Base-by-base conservation (phyloP, 2,329 filamentous ascomycete species). In the Diatrype stigma region DNA sequence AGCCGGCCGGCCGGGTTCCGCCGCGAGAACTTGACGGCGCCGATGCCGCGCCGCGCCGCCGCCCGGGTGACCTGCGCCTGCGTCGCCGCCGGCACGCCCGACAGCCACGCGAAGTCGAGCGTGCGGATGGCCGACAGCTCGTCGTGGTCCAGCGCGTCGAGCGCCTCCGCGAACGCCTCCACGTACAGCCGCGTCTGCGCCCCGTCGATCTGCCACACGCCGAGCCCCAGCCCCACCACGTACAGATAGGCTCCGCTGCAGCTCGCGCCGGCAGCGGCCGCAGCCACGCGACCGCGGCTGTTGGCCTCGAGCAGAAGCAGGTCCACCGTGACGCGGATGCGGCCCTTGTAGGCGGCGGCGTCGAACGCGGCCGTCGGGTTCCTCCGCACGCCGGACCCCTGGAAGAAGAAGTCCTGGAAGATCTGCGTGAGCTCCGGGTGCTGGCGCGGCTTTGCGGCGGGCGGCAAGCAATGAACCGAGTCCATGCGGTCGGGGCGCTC, bases 221-320 rank as follows among this genome's bases (percentile, higher is more conserved):
- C 66, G 2, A 69, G 61, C 2, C 66, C 66, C 5, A 68, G 51
- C 1, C 66, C 66, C 6, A 69, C 66, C 6, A 67, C 52, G 47
- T 67, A 60, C 16, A 67, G 60, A 42, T 66, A 60, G 8, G 66
- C 66, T n/a, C n/a, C n/a, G 19, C 57, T 60, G 40, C 54, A 54
- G 2, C 49, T 46, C 2, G 44, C 54, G 1, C 44, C 53, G 40
- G 19, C 38, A 1, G 65, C 66, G n/a, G n/a, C n/a, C n/a, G n/a
- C n/a, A n/a, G n/a, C n/a, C n/a, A n/a, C n/a, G n/a, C n/a, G n/a
- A n/a, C n/a, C n/a, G 14, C 63, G 60, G 2, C 54, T 49, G 23
- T 61, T 56, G 10, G 65, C 65, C 37, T 69, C 66, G n/a, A 59
- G 48, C 3, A 69, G 53, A 5, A 69, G 48, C 1, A 68, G 55